These are phyloP conservation scores for Inonotus hispidus DNA, from an alignment of 1,284 basidiomycete species.

Conservation along the genomic window DNA sequence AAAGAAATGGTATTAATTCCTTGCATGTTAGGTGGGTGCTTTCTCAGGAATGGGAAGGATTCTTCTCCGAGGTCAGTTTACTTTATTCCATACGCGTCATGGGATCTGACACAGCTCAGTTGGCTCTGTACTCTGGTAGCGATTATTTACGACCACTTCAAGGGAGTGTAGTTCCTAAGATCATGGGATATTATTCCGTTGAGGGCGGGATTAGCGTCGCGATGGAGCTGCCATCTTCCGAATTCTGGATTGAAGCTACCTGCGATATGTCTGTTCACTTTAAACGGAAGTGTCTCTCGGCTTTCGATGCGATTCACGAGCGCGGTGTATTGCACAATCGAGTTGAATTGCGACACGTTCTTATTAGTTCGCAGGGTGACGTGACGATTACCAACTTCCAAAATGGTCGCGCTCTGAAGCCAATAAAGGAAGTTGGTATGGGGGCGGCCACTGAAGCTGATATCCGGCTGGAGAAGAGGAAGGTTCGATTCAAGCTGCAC, in stretches of 20 bases:
- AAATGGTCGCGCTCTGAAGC: conserved; percentile 35
- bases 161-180: conserved; percentile 44
- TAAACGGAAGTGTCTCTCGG: conserved; percentile 43
- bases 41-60: conserved; percentile 19
- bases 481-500: conserved; percentile 49
- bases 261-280: conserved; percentile 44
- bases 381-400: conserved; percentile 57
- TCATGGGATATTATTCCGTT: conserved; percentile 46
- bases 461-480: conserved; percentile 47
- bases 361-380: conserved; percentile 50
- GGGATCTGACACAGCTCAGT: conserved; percentile 22
- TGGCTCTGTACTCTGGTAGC: conserved; percentile 39
- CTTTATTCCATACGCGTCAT: background rate
- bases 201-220: conserved; percentile 38
- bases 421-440: conserved; percentile 35
- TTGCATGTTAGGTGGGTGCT: conserved; percentile 21
- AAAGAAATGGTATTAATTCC: background rate
- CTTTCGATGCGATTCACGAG: conserved; percentile 44
- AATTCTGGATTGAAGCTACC: conserved; percentile 53
- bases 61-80: conserved; percentile 23
- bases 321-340: conserved; percentile 47
- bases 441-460: conserved; percentile 34
- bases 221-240: conserved; percentile 48
- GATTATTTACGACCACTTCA: conserved; percentile 45
- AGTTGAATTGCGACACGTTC: conserved; percentile 47